Base-by-base conservation (phyloP, 805 yeast species). In the Saccharomyces cerevisiae region DNA sequence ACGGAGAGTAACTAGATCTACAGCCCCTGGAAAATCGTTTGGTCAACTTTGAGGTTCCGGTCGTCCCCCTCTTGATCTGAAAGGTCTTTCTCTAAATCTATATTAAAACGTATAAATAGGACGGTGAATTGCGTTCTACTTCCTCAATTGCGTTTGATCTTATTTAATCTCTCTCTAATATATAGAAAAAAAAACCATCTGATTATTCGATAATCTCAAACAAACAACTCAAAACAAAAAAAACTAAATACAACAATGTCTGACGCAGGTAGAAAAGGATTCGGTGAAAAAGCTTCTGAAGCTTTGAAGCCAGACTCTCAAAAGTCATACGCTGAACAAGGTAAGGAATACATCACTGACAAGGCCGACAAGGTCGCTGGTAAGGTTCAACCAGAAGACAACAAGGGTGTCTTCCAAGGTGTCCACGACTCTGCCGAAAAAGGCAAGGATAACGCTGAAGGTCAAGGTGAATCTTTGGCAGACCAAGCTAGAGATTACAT, bases 351-450 rank as follows among this genome's bases (percentile, higher is more conserved):
- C 30, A 81, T 79, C 58, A 82, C 94, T 55, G 85, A 80, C 67
- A 68, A 77, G n/a, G 78, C 76, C 63, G 96, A 89, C 76, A 75
- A 79, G 66, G 71, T 77, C 53, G 89, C 84, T 55, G 76, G 79
- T 49, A 70, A 76, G 53, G 70, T 76, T 51, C 82, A 82, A 67
- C 89, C 94, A 61, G 83, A 85, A 51, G 71, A 72, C 53, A 76
- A 83, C 63, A 89, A 89, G 78, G 83, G 91, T 48, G 71, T 79
- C 59, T 72, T 79, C 57, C 96, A 90, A 77, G 75, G 82, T 61
- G 74, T 82, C 32, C 77, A 83, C 58, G 96, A 88, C 73, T 71
- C 81, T 53, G 75, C 81, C 58, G 69, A 76, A 63, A 64, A 73
- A 54, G 87, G 85, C 51, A 76, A 76, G 66, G 80, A 79, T 59